These are phyloP conservation scores for Lactarius sp. DNA, from an alignment of 768 basidiomycete species.

Conservation along the genomic window DNA sequence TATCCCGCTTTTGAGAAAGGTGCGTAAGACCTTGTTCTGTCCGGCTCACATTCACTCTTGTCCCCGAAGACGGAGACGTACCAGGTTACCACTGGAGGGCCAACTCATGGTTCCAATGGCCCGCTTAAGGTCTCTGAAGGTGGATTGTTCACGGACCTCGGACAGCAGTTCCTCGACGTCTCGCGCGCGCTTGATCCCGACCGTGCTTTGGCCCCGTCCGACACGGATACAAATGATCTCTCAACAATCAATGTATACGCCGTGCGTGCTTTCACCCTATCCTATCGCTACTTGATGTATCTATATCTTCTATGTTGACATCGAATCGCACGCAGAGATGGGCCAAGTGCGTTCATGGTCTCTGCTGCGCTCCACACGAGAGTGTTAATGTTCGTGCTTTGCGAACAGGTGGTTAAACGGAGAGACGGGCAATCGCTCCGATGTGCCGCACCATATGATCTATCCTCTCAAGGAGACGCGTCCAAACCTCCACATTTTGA, in stretches of 20 bases:
- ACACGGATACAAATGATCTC: conserved; percentile 27
- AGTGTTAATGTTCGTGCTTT: neutral
- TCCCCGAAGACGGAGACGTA: conserved; percentile 37
- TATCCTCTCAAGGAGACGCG: conserved; percentile 32
- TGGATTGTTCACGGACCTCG: conserved; percentile 27
- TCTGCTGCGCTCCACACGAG: neutral
- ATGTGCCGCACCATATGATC: conserved; percentile 42
- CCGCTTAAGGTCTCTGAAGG: conserved; percentile 39
- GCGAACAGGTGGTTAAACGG: conserved; percentile 49
- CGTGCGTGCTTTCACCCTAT: conserved; percentile 18
- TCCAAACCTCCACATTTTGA: conserved; percentile 33
- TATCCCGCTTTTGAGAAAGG: conserved; percentile 57
- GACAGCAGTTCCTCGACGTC: conserved; percentile 30
- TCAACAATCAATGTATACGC: conserved; percentile 29
- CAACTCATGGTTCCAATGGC: conserved; percentile 43
- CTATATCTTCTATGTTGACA: neutral
- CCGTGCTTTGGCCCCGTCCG: conserved; percentile 21
- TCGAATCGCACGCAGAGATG: conserved; percentile 40
- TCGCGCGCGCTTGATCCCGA: conserved; percentile 27
- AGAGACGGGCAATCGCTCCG: conserved; percentile 50
- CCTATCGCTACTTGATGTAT: too few species aligned
- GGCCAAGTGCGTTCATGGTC: conserved; percentile 41
- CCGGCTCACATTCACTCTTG: neutral
- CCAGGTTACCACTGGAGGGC: conserved; percentile 29
- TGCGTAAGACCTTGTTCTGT: conserved; percentile 18